These are phyloP conservation scores for Magnolia changhungtana DNA, from an alignment of 164 flowering plant species.

Conservation along the genomic window DNA sequence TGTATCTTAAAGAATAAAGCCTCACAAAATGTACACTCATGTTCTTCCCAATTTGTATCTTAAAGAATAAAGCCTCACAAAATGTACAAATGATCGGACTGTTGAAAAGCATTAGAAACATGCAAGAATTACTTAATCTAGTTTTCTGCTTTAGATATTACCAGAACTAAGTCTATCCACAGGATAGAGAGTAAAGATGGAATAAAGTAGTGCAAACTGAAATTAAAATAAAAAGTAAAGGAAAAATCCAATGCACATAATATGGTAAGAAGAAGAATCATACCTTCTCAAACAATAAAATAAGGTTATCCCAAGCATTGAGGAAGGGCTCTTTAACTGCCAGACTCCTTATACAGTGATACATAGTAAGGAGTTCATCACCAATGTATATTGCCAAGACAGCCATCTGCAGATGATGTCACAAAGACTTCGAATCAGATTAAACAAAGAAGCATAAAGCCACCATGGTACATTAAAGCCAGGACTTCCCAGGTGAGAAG, in stretches of 20 bases:
- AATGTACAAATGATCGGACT: too few species aligned
- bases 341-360: constrained; percentile 77
- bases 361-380: constrained; percentile 76
- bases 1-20: too few species aligned
- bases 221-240: not conserved
- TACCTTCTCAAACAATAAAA: constrained; percentile 73
- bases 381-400: constrained; percentile 71
- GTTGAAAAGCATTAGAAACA: too few species aligned
- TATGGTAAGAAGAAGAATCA: constrained; percentile 1
- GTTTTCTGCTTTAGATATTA: too few species aligned
- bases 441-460: not conserved
- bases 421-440: constrained; percentile 6
- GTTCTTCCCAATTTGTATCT: too few species aligned
- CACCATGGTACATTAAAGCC: not conserved
- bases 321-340: constrained; percentile 85
- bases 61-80: too few species aligned
- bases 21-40: too few species aligned
- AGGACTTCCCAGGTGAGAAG: not conserved
- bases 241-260: not conserved
- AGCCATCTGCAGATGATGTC: constrained; percentile 57
- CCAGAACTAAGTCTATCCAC: not conserved
- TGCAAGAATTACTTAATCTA: too few species aligned
- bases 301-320: constrained; percentile 75
- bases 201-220: not conserved
- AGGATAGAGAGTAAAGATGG: not conserved